Evolutionary conservation across 495 filamentous ascomycete genomes (phyloP).

Genomic region (Viridothelium virens): DNA sequence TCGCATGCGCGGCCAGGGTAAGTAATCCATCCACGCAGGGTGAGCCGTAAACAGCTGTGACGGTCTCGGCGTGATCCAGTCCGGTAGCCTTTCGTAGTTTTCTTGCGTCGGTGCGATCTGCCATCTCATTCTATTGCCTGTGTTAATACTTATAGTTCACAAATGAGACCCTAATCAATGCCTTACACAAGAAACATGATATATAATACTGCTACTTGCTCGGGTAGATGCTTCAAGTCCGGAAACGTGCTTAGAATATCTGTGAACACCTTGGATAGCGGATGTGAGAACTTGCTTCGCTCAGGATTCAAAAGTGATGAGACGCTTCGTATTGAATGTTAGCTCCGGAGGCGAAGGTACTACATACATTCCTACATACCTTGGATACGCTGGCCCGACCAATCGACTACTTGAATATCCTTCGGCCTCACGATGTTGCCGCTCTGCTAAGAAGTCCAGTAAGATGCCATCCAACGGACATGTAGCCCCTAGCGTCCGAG

Average conservation of each 20-base stretch:
- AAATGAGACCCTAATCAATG: not conserved
- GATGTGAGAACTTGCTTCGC: constrained; percentile 52
- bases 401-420: constrained; percentile 53
- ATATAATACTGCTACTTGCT: constrained; percentile 70
- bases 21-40: constrained; percentile 69
- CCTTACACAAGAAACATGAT: constrained; percentile 57
- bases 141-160: not conserved
- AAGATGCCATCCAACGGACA: constrained; percentile 68
- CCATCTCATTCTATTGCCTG: constrained; percentile 59
- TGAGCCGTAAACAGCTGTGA: constrained; percentile 56
- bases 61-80: constrained; percentile 55
- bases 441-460: constrained; percentile 65
- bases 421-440: constrained; percentile 54
- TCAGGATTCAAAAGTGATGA: constrained; percentile 65
- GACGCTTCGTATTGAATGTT: constrained; percentile 32
- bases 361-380: constrained; percentile 24
- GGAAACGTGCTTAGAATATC: constrained; percentile 73
- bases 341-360: not conserved
- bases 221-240: constrained; percentile 57
- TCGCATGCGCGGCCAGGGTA: constrained; percentile 69
- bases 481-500: constrained; percentile 54
- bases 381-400: constrained; percentile 66
- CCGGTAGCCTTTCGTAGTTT: constrained; percentile 64
- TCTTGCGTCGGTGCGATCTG: constrained; percentile 63
- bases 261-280: constrained; percentile 71